Evolutionary conservation across 306 rosid species (phyloP).

Genomic region (Coriaria nepalensis): DNA sequence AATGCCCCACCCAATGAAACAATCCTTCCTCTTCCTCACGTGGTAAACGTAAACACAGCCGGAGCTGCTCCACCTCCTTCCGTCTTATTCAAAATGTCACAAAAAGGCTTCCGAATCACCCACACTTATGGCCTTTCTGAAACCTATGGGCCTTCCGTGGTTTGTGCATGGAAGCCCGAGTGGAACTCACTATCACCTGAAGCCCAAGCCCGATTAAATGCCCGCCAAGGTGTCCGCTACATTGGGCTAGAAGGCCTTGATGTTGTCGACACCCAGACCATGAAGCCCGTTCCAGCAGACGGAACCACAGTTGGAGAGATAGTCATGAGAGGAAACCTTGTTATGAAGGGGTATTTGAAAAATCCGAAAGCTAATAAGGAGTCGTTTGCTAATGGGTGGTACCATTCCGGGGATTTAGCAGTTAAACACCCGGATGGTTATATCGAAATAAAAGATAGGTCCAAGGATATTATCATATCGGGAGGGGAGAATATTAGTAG

Average conservation of each 20-base stretch:
- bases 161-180: slow-evolving; percentile 63
- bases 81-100: slow-evolving; percentile 56
- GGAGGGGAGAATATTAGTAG: slow-evolving; percentile 86
- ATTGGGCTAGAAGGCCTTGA: slow-evolving; percentile 44
- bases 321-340: slow-evolving; percentile 76
- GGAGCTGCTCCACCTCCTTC: slow-evolving; percentile 77
- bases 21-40: slow-evolving; percentile 30
- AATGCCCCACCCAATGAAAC: slow-evolving; percentile 34
- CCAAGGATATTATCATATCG: slow-evolving; percentile 63
- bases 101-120: slow-evolving; percentile 52
- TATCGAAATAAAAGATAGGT: slow-evolving; percentile 64
- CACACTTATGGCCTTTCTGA: slow-evolving; percentile 82
- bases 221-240: slow-evolving; percentile 70
- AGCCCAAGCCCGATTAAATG: slow-evolving; percentile 35
- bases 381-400: slow-evolving; percentile 73
- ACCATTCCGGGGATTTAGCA: slow-evolving; percentile 67
- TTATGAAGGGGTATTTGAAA: slow-evolving; percentile 74
- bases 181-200: slow-evolving; percentile 44
- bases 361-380: slow-evolving; percentile 56
- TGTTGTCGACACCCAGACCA: slow-evolving; percentile 49
- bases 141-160: slow-evolving; percentile 61
- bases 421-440: slow-evolving; percentile 67
- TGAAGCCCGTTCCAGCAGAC: slow-evolving; percentile 56
- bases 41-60: slow-evolving; percentile 52
- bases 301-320: slow-evolving; percentile 69